Base-by-base conservation (phyloP, 495 filamentous ascomycete genomes). In the Tetracladium marchalianum region DNA sequence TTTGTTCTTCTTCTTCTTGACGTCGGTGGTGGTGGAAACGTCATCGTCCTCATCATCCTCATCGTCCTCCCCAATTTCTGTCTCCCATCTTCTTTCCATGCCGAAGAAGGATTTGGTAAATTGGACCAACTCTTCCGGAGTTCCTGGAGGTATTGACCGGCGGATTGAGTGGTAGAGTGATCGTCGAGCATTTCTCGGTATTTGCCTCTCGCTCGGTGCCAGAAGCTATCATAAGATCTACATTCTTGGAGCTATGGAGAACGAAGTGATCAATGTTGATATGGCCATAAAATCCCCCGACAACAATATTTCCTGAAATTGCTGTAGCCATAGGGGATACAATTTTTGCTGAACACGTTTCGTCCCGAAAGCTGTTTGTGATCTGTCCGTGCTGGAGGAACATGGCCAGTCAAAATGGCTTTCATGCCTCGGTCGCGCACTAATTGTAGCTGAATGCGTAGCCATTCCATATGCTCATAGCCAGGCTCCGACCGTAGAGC, bases 231-330 rank as follows among this genome's bases (percentile, higher is more conserved):
- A 56, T 62, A 43, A 78, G 67, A 36, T 87, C 67, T 37, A 97
- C 71, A 11, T 94, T 74, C 10, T 84, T 66, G 48, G 76, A 84
- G 66, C 96, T 92, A 56, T 95, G 90, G 8, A 99, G 65, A 56
- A 97, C 76, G 65, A 97, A 99, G 60, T 99, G 92, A 57, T 99
- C 92, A 50, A 95, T 83, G 58, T 99, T 99, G 90, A 99, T 97
- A 60, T 99, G 92, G 1, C 90, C 92, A 53, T 85, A 99, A 12
- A 92, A 46, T 12, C 78, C 77, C 6, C 76, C 76, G 32, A 88
- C 74, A 10, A 99, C 68, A 10, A 99, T 81, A 62, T 99, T n/a
- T n/a, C 92, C 32, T 93, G 84, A 56, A 88, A 99, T 55, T 88
- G 85, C 55, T 78, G 71, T 53, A 89, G 62, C 87, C 88, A 96